Conservation (phyloP, 129 eudicot species). For the Helichrysum umbraculigerum region DNA sequence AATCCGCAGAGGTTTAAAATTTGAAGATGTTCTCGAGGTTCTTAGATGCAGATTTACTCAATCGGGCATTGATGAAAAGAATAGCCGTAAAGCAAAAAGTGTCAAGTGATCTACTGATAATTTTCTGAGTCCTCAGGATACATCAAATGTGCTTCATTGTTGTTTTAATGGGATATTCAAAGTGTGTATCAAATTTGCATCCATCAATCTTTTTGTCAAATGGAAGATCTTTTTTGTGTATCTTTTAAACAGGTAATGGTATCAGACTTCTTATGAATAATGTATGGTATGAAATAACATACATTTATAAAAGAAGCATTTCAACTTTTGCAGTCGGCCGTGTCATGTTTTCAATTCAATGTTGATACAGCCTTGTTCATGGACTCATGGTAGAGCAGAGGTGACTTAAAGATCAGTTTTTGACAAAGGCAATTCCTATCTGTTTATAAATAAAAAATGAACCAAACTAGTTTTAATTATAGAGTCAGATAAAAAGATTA, state of each 20-base stretch:
- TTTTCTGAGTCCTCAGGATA: not conserved
- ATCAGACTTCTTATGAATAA: not conserved
- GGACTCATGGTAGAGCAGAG: not conserved
- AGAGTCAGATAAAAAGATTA: too few relatives aligned
- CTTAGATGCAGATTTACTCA: slow-evolving; percentile 67
- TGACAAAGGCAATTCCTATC: too few relatives aligned
- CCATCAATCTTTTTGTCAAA: not conserved
- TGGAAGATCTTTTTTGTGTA: not conserved
- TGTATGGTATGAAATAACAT: not conserved
- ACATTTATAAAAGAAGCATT: not conserved
- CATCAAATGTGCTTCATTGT: not conserved
- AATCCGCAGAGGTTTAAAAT: slow-evolving; percentile 54
- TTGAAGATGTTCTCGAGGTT: slow-evolving; percentile 72
- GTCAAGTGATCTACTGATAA: not conserved
- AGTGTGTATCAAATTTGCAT: not conserved
- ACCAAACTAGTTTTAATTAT: too few relatives aligned
- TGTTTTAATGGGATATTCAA: not conserved
- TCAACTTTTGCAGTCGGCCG: not conserved
- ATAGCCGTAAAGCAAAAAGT: slow-evolving; percentile 34
- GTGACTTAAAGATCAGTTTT: not conserved
- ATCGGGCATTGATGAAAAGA: slow-evolving; percentile 81
- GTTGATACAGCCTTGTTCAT: not conserved
- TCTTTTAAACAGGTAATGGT: not conserved
- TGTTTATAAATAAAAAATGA: too few relatives aligned
- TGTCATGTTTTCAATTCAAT: not conserved